A percentile compares a stretch with the other conserved stretches of the same genome.
phyloP scores from a whole-genome alignment of 2,329 filamentous ascomycete species.

The Monosporascus sp. region DNA sequence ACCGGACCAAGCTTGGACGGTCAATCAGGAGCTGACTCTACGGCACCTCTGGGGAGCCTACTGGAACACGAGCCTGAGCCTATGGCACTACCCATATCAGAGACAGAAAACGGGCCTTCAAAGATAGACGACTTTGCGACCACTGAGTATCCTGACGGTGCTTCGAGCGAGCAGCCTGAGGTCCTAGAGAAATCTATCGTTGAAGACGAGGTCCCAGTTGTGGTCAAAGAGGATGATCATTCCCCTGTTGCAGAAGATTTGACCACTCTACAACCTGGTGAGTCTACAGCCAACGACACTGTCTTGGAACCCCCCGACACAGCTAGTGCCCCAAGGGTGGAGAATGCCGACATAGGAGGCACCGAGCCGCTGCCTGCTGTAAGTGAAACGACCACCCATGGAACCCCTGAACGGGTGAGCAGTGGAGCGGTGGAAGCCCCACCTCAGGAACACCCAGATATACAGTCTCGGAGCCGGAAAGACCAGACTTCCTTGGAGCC shows the following conservation, averaged over 20 bases:
- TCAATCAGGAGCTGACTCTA: neutral
- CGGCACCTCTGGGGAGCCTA: neutral
- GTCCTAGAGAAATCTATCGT: neutral
- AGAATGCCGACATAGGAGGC: constrained; percentile 3
- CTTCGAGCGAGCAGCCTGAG: neutral
- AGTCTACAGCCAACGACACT: constrained; percentile 5
- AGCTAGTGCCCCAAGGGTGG: neutral
- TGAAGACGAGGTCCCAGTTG: constrained; percentile 2
- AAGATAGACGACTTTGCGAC: constrained; percentile 1
- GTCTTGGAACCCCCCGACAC: neutral
- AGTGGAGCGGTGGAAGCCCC: constrained; percentile 3
- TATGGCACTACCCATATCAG: constrained; percentile 3
- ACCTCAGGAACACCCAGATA: neutral
- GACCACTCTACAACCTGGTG: neutral
- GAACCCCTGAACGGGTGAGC: neutral
- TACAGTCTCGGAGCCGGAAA: neutral
- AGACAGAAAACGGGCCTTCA: constrained; percentile 10
- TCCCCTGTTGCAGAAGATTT: constrained; percentile 3
- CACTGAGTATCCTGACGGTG: neutral
- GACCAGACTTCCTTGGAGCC: neutral
- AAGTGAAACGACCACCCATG: constrained; percentile 1
- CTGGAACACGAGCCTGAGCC: constrained; percentile 12
- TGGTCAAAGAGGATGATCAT: constrained; percentile 1
- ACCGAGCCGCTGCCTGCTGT: neutral
- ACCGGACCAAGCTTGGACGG: neutral